A percentile compares a stretch with the other conserved stretches of the same genome.
Evolutionary conservation across 164 flowering plant species (phyloP).

Genomic region (Stephania japonica): DNA sequence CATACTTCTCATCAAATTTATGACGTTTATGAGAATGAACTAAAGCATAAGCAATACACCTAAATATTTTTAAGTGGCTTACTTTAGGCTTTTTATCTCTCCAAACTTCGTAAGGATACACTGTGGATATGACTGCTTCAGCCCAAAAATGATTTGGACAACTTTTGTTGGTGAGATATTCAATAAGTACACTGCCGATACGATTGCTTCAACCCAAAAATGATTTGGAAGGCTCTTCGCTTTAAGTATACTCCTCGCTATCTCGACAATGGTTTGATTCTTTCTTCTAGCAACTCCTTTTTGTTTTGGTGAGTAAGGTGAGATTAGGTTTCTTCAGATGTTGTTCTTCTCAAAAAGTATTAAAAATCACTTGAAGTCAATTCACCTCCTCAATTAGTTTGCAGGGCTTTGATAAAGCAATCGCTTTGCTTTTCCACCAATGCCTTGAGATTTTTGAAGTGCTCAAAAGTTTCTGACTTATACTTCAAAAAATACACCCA

Average conservation of each 20-base stretch:
- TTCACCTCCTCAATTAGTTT: too few species aligned
- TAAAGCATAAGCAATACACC: conserved; percentile 1
- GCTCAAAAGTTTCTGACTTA: too few species aligned
- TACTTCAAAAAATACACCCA: too few species aligned
- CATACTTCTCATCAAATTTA: not conserved
- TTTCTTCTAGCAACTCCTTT: not conserved
- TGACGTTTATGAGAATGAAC: not conserved
- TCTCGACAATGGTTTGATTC: conserved; percentile 1
- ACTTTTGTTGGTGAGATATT: not conserved
- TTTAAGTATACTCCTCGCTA: not conserved
- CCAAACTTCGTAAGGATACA: not conserved
- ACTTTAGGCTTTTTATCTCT: conserved; percentile 1
- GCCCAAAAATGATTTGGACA: conserved; percentile 1
- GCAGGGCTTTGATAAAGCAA: too few species aligned
- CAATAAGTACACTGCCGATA: not conserved
- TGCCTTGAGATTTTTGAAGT: too few species aligned
- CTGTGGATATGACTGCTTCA: not conserved
- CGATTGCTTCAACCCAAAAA: conserved; percentile 4
- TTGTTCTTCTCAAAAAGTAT: not conserved
- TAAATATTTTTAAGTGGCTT: not conserved
- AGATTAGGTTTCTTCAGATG: not conserved
- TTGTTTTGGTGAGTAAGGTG: not conserved
- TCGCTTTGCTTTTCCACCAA: too few species aligned
- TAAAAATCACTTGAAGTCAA: not conserved
- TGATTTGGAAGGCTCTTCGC: not conserved